A percentile compares a stretch with the other conserved stretches of the same genome.
These are phyloP conservation scores for Caryopteris hybrid DNA, from an alignment of 305 asterid species.

Conservation along the genomic window DNA sequence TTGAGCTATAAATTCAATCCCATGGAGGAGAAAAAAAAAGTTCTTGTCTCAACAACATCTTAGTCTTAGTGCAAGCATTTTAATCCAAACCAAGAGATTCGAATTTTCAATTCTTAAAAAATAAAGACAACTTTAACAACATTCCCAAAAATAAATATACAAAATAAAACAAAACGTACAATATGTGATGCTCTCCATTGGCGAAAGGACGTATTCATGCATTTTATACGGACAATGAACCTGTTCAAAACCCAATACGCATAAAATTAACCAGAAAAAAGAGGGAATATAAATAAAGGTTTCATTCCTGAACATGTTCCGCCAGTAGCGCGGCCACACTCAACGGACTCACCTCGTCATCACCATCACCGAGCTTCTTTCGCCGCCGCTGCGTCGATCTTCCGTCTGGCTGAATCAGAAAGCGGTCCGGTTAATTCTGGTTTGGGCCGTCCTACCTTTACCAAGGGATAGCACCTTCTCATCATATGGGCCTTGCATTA, in stretches of 20 bases:
- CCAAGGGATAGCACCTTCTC: no score
- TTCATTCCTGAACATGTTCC: not conserved
- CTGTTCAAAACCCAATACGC: conserved; percentile 19
- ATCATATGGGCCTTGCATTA: no score
- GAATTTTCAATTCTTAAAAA: not conserved
- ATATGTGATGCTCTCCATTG: conserved; percentile 13
- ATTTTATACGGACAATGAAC: conserved; percentile 20
- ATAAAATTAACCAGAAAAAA: not conserved
- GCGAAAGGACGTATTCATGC: conserved; percentile 4
- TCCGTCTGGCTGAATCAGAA: not conserved
- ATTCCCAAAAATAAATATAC: not conserved
- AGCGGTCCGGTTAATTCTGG: not conserved
- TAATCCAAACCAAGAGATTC: not conserved
- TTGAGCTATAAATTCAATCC: not conserved
- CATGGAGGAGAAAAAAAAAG: not conserved
- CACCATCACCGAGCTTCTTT: not conserved
- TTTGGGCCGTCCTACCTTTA: conserved; percentile 1
- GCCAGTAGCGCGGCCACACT: not conserved
- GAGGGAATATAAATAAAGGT: not conserved
- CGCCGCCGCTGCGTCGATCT: conserved; percentile 12
- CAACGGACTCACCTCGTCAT: conserved; percentile 22
- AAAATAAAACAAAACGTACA: conserved; percentile 10
- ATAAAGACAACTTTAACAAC: not conserved
- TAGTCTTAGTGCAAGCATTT: not conserved
- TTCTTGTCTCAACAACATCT: not conserved